phyloP scores from a whole-genome alignment of 768 basidiomycete species.

The Leucocoprinus birnbaumii region DNA sequence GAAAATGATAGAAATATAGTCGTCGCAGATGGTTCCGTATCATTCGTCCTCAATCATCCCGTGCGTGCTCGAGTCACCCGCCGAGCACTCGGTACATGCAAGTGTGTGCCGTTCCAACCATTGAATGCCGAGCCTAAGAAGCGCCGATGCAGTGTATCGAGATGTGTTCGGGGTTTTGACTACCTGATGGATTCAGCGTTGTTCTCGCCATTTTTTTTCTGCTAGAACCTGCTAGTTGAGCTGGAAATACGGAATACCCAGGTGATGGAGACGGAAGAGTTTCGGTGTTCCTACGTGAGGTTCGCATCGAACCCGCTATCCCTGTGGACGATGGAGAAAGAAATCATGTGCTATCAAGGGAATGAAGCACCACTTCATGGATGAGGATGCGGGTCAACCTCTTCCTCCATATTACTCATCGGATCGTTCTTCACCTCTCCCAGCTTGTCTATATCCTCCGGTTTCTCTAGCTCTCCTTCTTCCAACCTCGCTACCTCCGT shows the following conservation, averaged over 20 bases:
- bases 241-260: slow-evolving; percentile 33
- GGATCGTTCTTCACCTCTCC: too few species aligned
- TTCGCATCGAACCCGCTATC: not conserved
- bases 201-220: slow-evolving; percentile 42
- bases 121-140: slow-evolving; percentile 36
- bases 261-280: slow-evolving; percentile 43
- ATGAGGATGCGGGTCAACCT: slow-evolving; percentile 6
- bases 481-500: too few species aligned
- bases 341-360: slow-evolving; percentile 4
- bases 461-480: too few species aligned
- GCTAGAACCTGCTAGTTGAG: too few species aligned
- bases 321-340: not conserved
- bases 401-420: too few species aligned
- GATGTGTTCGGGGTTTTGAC: slow-evolving; percentile 35
- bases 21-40: slow-evolving; percentile 49
- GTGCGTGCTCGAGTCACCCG: slow-evolving; percentile 46
- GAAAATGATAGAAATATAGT: slow-evolving; percentile 32
- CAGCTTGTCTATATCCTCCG: too few species aligned
- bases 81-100: slow-evolving; percentile 44
- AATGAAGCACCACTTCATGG: not conserved
- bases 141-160: slow-evolving; percentile 27
- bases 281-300: slow-evolving; percentile 13
- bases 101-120: slow-evolving; percentile 30
- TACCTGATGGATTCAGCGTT: slow-evolving; percentile 38
- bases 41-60: slow-evolving; percentile 42